Percentiles rank a stretch among this genome's conserved stretches.
Conservation (phyloP, 495 filamentous ascomycete species). For the Pyrenula massariospora region DNA sequence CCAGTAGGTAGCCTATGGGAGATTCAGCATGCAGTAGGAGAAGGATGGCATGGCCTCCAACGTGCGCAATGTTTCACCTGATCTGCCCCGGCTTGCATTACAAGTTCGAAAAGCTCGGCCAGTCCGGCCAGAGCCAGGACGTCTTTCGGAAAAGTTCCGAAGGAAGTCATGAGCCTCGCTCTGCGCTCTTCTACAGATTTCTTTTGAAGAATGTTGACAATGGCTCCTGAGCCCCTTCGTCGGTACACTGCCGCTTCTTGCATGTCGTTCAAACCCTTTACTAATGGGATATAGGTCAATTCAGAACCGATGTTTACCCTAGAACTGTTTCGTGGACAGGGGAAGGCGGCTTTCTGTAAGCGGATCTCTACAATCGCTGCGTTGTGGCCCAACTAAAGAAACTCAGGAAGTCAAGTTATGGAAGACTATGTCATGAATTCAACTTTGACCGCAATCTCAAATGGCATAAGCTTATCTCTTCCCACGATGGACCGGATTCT, state of each 20-base stretch:
- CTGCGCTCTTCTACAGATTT: background rate
- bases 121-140: background rate
- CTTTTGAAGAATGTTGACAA: background rate
- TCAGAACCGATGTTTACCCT: no score
- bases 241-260: background rate
- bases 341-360: background rate
- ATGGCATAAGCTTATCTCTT: background rate
- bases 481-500: background rate
- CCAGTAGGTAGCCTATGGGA: no score
- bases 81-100: background rate
- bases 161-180: background rate
- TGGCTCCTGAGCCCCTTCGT: background rate
- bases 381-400: background rate
- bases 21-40: no score
- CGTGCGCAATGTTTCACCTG: no score
- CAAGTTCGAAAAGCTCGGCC: background rate
- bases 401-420: background rate
- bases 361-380: background rate
- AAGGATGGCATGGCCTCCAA: no score
- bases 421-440: background rate
- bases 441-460: background rate
- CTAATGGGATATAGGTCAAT: background rate
- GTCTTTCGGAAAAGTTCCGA: background rate
- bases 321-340: no score
- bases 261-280: background rate